These are phyloP conservation scores for Silene conica DNA, from an alignment of 148 eudicot species.

Conservation along the genomic window DNA sequence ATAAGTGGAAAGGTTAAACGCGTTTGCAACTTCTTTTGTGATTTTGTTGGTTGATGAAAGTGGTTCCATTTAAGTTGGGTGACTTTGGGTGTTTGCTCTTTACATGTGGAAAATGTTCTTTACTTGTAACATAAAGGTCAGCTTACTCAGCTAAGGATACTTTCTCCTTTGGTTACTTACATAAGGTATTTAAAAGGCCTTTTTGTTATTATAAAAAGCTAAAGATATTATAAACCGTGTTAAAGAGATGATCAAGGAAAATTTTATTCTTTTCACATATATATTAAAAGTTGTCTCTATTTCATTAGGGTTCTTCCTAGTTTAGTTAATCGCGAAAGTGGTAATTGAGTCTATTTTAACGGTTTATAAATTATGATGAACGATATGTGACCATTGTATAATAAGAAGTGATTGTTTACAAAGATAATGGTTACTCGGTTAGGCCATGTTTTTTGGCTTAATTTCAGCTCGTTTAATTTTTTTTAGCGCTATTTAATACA, in stretches of 20 bases:
- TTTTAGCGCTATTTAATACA: no score
- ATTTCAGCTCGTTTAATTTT: no score
- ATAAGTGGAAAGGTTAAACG: no score
- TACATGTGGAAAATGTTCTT: slow-evolving; percentile 8
- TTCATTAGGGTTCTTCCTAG: background rate
- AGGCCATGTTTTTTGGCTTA: no score
- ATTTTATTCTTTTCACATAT: slow-evolving; percentile 13
- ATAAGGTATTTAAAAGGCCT: background rate
- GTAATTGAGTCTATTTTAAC: no score
- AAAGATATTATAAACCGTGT: slow-evolving; percentile 16
- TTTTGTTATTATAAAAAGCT: no score
- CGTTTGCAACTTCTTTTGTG: no score
- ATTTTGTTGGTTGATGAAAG: background rate
- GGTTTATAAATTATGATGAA: no score
- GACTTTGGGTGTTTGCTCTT: background rate
- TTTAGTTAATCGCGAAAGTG: background rate
- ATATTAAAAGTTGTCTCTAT: background rate
- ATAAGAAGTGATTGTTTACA: no score
- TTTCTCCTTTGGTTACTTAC: background rate
- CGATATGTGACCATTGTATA: no score
- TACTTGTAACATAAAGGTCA: slow-evolving; percentile 12
- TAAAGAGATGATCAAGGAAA: background rate
- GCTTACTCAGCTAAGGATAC: background rate
- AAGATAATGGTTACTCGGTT: no score
- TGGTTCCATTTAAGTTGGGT: background rate